Evolutionary conservation across 306 rosid genomes (phyloP), one percentile per base, ranked within the genome.

Genomic region (Herpetospermum pedunculosum): DNA sequence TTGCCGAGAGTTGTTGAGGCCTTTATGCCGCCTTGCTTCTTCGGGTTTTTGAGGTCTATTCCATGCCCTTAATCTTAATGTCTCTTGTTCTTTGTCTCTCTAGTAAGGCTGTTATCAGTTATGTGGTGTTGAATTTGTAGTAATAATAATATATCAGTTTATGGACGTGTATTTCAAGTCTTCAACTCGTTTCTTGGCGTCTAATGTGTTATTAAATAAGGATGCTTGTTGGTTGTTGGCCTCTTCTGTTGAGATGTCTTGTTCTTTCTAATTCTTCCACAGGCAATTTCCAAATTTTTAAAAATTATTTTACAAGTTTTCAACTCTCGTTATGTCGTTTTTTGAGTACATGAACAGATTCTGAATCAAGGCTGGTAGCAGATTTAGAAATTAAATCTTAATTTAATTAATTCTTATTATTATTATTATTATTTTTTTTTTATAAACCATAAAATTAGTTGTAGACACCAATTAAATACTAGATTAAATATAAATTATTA

Each of bases 61-160:
- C 25, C 73, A 43, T 68, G 38, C 15, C 40, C 54, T 68, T 43
- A 16, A 65, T 65, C 72, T 65, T 65, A 40, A 65, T 19, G 5
- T 65, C 26, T 68, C 23, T 69, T 44, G 40, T 70, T 16, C 5
- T 12, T 47, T 8, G 25, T 68, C 57, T 69, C 26, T 69, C 15
- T 13, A 12, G 38, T 28, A 41, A 2, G n/a, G 74, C 41, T 44
- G 25, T 46, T 69, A 48, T 28, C 40, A 8, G 14, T 57, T 43
- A 6, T 69, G 37, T 69, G 29, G 73, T 46, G 37, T 70, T 47
- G 74, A 47, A 47, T 41, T 69, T 70, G 74, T 48, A 46, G 21
- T 47, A 21, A 40, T 38, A 65, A 23, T 65, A 44, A 69, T 21
- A 44, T 69, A 28, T 15, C 1, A 41, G 6, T 68, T 6, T 16